Evolutionary conservation across 495 filamentous ascomycete species (phyloP).

Genomic region (Aspergillus panamensis): DNA sequence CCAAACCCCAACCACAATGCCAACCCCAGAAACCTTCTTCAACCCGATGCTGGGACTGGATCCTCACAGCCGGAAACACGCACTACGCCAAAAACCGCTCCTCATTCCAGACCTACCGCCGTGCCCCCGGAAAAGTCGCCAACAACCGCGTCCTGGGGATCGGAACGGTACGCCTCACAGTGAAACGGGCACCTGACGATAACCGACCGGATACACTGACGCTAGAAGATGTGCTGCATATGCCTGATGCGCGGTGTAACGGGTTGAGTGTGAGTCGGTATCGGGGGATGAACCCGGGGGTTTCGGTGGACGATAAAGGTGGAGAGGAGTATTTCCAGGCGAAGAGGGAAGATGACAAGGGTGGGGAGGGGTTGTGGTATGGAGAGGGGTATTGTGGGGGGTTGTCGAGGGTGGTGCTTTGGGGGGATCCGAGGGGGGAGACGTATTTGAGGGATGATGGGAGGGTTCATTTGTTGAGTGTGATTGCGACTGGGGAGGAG

Average conservation of each 20-base stretch:
- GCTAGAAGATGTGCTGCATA: constrained; percentile 26
- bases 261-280: constrained; percentile 20
- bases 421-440: constrained; percentile 22
- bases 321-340: constrained; percentile 13
- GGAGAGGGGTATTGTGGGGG: constrained; percentile 14
- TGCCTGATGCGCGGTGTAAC: constrained; percentile 27
- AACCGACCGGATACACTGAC: constrained; percentile 14
- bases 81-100: constrained; percentile 32
- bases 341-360: constrained; percentile 2
- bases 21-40: background rate
- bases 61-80: constrained; percentile 20
- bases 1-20: constrained; percentile 7
- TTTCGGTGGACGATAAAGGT: background rate
- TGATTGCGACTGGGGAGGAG: constrained; percentile 19
- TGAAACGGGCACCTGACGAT: constrained; percentile 10
- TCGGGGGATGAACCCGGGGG: background rate
- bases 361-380: constrained; percentile 22
- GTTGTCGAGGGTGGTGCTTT: constrained; percentile 18
- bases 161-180: constrained; percentile 24
- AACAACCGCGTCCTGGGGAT: constrained; percentile 19
- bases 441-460: constrained; percentile 10
- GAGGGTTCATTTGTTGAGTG: constrained; percentile 10
- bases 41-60: constrained; percentile 27
- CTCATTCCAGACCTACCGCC: constrained; percentile 24
- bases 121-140: constrained; percentile 14